Base-by-base conservation (phyloP, 495 filamentous ascomycete genomes). In the Aspergillus nanangensis region DNA sequence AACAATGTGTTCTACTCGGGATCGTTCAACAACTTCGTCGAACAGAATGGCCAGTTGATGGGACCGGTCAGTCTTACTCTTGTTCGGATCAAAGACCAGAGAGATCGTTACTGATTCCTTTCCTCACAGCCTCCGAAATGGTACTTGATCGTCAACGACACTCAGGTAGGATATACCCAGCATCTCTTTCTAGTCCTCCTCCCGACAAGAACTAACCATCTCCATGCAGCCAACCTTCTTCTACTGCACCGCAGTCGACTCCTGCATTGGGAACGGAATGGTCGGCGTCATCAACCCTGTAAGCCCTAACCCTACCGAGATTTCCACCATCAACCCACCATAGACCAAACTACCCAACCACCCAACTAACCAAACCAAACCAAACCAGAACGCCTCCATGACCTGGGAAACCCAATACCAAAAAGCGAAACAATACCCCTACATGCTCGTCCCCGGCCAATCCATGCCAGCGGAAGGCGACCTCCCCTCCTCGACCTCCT, bases 241-340 rank as follows among this genome's bases (percentile, higher is more conserved):
- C 47, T 71, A 71, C 42, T 71, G 67, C 31, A 69, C 65, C 1
- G 71, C 65, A 1, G 52, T 63, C 9, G 58, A 58, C 31, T 75
- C 68, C 22, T 75, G 70, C 38, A 43, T 53, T 5, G 45, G 50
- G 3, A 71, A 70, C 46, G 63, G 62, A 23, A 73, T 73, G 68
- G 66, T 75, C 7, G 67, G 63, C 25, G 67, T 57, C 0, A 75
- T 71, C 23, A 73, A 71, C 44, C 58, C 61, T 15, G 67, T 67
- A 60, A 15, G 55, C 29, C 11, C n/a, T 5, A 15, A 15, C 10
- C 13, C 15, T n/a, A 7, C 9, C 29, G 10, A 19, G 33, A 18
- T 35, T 14, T n/a, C n/a, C n/a, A n/a, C n/a, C n/a, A n/a, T n/a
- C n/a, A n/a, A n/a, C n/a, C n/a, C n/a, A n/a, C n/a, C n/a, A n/a